Percentiles rank a stretch among this genome's conserved stretches.
Conservation (phyloP, 2,329 filamentous ascomycete species). For the Arthrocladium fulminans region DNA sequence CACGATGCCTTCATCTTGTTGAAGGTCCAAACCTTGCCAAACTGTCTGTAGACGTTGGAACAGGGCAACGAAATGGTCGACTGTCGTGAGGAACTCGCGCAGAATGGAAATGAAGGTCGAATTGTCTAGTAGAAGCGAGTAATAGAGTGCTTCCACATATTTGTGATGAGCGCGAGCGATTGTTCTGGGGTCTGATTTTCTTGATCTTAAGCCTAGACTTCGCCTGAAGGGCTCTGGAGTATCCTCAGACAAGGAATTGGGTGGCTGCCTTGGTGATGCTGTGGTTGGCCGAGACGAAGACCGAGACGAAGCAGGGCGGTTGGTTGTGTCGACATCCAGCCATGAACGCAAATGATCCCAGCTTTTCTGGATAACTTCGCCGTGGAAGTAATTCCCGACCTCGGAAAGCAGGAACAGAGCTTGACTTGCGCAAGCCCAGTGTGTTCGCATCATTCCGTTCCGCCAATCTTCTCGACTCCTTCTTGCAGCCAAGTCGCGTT, state of each 20-base stretch:
- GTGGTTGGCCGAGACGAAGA: conserved; percentile 32
- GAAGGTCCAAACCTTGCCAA: conserved; percentile 70
- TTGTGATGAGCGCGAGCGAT: conserved; percentile 69
- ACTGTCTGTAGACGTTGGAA: conserved; percentile 66
- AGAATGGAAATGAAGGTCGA: conserved; percentile 32
- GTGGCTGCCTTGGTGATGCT: conserved; percentile 17
- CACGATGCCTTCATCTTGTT: conserved; percentile 71
- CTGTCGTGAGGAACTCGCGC: conserved; percentile 38
- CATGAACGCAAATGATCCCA: conserved; percentile 73
- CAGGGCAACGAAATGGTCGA: conserved; percentile 74
- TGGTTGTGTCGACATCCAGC: conserved; percentile 46
- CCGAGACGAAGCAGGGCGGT: conserved; percentile 21
- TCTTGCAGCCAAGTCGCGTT: conserved; percentile 51
- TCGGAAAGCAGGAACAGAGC: conserved; percentile 85
- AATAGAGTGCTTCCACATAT: conserved; percentile 60
- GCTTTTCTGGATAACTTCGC: conserved; percentile 71
- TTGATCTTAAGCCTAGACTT: neutral
- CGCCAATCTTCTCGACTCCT: conserved; percentile 57
- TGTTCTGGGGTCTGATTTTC: conserved; percentile 70
- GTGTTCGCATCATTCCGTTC: conserved; percentile 60
- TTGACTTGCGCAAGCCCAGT: conserved; percentile 85
- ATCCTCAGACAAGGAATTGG: neutral
- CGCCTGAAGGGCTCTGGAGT: neutral
- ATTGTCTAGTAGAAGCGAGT: conserved; percentile 37
- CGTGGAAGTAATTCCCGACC: conserved; percentile 79